Conservation (phyloP, 2,329 filamentous ascomycete genomes). For the Tolypocladium pustulatum region DNA sequence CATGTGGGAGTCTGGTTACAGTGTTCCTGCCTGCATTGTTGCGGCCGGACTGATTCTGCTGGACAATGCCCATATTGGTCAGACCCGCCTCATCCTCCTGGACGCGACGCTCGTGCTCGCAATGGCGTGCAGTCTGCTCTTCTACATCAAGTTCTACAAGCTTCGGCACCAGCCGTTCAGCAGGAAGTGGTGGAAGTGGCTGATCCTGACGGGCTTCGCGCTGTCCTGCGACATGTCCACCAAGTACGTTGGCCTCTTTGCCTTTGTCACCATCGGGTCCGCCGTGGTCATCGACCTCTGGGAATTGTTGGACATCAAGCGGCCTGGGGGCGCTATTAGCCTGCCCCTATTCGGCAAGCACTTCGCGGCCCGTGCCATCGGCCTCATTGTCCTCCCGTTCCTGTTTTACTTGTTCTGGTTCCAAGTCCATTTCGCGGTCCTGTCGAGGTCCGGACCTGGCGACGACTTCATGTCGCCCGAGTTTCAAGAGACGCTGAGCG, state of each 20-base stretch:
- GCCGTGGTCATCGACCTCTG: constrained; percentile 92
- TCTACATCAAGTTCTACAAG: constrained; percentile 98
- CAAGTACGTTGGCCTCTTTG: constrained; percentile 95
- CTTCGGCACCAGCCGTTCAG: constrained; percentile 79
- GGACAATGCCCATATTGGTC: constrained; percentile 95
- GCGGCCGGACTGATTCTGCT: constrained; percentile 81
- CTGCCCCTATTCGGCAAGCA: constrained; percentile 79
- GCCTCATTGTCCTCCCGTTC: constrained; percentile 83
- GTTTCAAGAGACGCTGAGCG: constrained; percentile 93
- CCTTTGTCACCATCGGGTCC: constrained; percentile 92
- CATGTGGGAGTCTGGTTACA: constrained; percentile 99
- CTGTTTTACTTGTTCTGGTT: constrained; percentile 99
- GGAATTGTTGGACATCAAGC: constrained; percentile 85
- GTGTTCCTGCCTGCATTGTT: constrained; percentile 80
- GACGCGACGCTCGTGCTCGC: constrained; percentile 90
- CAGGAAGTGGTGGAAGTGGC: constrained; percentile 99
- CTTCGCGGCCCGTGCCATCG: constrained; percentile 76
- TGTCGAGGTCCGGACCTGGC: constrained; percentile 80
- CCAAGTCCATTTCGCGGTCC: constrained; percentile 93
- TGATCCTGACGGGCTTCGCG: constrained; percentile 85
- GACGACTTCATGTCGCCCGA: constrained; percentile 98
- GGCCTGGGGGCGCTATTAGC: constrained; percentile 68
- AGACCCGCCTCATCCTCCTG: constrained; percentile 88
- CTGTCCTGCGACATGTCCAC: constrained; percentile 97
- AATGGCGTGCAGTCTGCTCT: constrained; percentile 89